Percentiles rank a stretch among this genome's conserved stretches.
phyloP scores from a whole-genome alignment of 768 basidiomycete genomes.

The Boletus sp. region DNA sequence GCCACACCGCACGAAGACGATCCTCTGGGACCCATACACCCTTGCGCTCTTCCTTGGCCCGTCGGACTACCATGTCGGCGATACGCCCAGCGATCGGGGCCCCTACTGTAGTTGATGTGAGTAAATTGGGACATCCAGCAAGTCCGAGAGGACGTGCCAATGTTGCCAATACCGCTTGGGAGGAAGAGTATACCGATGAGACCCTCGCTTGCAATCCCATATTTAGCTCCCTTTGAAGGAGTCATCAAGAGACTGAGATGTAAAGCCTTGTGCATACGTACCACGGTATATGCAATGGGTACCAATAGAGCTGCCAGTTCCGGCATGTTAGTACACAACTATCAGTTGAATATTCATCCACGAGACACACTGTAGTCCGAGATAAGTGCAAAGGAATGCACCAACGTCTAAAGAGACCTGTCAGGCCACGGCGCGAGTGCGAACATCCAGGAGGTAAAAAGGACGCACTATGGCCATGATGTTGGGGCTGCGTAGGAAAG shows the following conservation, averaged over 20 bases:
- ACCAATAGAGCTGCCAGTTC: constrained; percentile 41
- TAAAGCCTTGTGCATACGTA: constrained; percentile 28
- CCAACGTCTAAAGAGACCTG: constrained; percentile 39
- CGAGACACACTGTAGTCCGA: constrained; percentile 37
- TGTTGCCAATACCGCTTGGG: constrained; percentile 27
- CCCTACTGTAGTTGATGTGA: constrained; percentile 42
- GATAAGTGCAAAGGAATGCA: constrained; percentile 29
- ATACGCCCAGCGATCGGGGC: constrained; percentile 57
- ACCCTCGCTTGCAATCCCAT: constrained; percentile 22
- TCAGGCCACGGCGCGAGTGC: background rate
- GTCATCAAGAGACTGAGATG: background rate
- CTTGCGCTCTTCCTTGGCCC: constrained; percentile 46
- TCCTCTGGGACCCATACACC: constrained; percentile 71
- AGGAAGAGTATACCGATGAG: constrained; percentile 27
- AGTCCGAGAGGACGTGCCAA: constrained; percentile 11
- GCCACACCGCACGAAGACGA: constrained; percentile 52
- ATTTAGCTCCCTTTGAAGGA: constrained; percentile 45
- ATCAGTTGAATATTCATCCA: no score
- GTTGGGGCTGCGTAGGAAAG: constrained; percentile 58
- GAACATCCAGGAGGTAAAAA: background rate
- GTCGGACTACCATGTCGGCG: constrained; percentile 53
- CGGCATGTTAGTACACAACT: background rate
- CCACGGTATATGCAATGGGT: constrained; percentile 67
- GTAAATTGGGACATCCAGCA: background rate
- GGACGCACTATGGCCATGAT: constrained; percentile 50